Percentiles rank a stretch among this genome's conserved stretches.
phyloP scores from a whole-genome alignment of 129 eudicot genomes.

The Artemisia tridentata region DNA sequence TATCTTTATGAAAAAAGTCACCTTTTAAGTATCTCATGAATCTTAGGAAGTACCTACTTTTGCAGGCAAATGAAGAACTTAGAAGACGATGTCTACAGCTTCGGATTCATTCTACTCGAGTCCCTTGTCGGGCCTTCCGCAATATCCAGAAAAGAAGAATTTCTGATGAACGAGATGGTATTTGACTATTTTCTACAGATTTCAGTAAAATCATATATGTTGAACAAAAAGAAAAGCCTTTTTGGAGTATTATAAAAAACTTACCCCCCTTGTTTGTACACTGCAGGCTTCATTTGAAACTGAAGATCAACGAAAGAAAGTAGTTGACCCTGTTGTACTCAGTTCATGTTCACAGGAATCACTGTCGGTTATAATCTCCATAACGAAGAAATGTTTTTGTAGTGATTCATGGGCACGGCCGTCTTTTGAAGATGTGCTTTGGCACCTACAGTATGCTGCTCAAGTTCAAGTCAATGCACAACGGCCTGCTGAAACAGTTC shows the following conservation, averaged over 20 bases:
- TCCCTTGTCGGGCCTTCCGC: constrained; percentile 54
- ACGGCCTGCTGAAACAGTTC: constrained; percentile 28
- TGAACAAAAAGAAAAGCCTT: neutral
- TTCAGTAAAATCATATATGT: neutral
- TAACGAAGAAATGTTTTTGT: constrained; percentile 56
- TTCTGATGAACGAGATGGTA: constrained; percentile 55
- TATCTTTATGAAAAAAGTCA: neutral
- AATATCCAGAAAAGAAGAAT: constrained; percentile 44
- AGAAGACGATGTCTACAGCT: constrained; percentile 67
- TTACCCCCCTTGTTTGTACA: neutral
- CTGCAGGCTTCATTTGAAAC: constrained; percentile 49
- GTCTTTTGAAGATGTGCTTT: constrained; percentile 64
- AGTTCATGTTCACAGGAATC: constrained; percentile 56
- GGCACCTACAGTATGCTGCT: constrained; percentile 75
- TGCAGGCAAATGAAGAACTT: constrained; percentile 63
- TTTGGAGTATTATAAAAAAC: neutral
- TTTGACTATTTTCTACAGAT: constrained; percentile 14
- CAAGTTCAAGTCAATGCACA: constrained; percentile 53
- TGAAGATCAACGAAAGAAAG: constrained; percentile 38
- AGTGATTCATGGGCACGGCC: constrained; percentile 56
- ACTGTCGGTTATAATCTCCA: constrained; percentile 47
- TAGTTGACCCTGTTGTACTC: constrained; percentile 57
- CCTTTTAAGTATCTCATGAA: neutral
- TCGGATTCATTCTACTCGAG: constrained; percentile 61
- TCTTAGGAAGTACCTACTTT: constrained; percentile 6